Base-by-base conservation (phyloP, 257 asterid species). In the Nicotiana noctiflora region DNA sequence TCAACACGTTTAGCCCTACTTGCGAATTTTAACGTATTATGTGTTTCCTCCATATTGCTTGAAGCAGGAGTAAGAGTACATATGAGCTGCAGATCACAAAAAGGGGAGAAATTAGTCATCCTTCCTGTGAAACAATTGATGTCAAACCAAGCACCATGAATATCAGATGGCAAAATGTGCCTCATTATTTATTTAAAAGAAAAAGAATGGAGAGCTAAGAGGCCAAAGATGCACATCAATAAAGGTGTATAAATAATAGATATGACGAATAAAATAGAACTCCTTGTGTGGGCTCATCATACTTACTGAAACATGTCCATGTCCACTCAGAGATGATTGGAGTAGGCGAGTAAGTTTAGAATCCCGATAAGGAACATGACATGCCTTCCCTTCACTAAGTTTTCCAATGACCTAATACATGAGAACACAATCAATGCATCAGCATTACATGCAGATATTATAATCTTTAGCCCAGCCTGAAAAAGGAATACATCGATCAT, bases 41-140 rank as follows among this genome's bases (percentile, higher is more conserved):
- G 98, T 52, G 99, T 96, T 87, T 96, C 99, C 90, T 96, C 99
- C 90, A 92, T 83, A 89, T 93, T 94, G 88, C 99, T 96, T 80
- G 99, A 92, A 77, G 99, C 99, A 59, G 99, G 99, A 80, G 99
- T 96, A 65, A 96, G 89, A 8, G 99, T 96, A 80, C 99, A 96
- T 86, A 96, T 94, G 82, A 96, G 98, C 99, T 96, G 91, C 59
- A 79, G 76, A 66, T 77, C 44, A 74, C 82, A 64, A 77, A 88
- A 27, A 83, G 37, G 80, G n/a, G 44, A 29, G 9, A 74, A 49
- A 74, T 74, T 51, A 74, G 62, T 19, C 62, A 49, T 25, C 62
- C 57, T 49, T 23, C 40, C 79, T 74, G 6, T 74, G 61, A 74
- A 49, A 37, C 79, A 49, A 49, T 74, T 49, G 51, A 49, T 46